These are phyloP conservation scores for Dothideomycetidae sp. DNA, from an alignment of 2,329 filamentous ascomycete genomes.

Conservation along the genomic window DNA sequence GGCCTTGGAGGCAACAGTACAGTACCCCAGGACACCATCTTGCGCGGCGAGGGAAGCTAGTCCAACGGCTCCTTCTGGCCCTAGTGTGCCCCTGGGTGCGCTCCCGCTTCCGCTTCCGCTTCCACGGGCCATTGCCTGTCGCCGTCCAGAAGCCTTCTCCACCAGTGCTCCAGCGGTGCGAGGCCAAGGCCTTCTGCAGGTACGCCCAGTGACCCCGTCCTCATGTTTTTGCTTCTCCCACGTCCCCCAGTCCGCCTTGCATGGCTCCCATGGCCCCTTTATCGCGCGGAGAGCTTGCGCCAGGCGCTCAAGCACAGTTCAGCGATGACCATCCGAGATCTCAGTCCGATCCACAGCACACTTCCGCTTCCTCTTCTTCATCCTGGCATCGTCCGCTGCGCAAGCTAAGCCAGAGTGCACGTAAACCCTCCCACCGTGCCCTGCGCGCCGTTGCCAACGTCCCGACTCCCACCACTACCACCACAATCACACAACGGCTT, in stretches of 20 bases:
- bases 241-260: not conserved
- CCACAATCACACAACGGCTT: constrained; percentile 1
- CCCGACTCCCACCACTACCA: constrained; percentile 3
- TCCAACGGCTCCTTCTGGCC: not conserved
- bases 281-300: constrained; percentile 1
- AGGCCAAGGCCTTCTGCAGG: constrained; percentile 4
- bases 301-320: not conserved
- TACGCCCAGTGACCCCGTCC: constrained; percentile 4
- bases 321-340: too few relatives aligned
- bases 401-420: constrained; percentile 3
- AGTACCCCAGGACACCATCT: too few relatives aligned
- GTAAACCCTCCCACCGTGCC: constrained; percentile 5
- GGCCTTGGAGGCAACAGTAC: too few relatives aligned
- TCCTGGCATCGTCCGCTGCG: not conserved
- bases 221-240: constrained; percentile 1
- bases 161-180: not conserved
- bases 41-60: too few relatives aligned
- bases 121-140: not conserved
- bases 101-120: too few relatives aligned
- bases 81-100: not conserved
- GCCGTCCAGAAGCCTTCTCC: not conserved
- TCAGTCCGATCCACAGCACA: not conserved
- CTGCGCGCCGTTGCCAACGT: constrained; percentile 8
- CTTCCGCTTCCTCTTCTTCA: too few relatives aligned
- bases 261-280: constrained; percentile 6